A percentile compares a stretch with the other conserved stretches of the same genome.
Conservation (phyloP, 169 alveolate genomes). For the Cryptosporidium sp. region DNA sequence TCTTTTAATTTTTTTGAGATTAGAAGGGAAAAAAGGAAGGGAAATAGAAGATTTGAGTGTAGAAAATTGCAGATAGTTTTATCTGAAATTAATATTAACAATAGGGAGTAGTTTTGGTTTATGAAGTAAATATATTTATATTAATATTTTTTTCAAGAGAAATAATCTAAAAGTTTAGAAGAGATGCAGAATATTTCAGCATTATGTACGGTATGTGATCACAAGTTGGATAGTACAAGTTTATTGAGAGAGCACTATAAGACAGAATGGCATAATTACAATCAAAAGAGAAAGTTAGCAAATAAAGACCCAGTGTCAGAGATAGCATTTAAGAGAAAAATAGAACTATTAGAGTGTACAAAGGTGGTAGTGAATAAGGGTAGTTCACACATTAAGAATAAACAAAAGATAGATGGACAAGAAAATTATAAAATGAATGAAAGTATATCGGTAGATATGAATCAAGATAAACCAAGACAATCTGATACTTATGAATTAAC, state of each 20-base stretch:
- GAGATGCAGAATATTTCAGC: constrained; percentile 30
- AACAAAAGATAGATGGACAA: background rate
- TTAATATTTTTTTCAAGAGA: background rate
- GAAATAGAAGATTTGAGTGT: background rate
- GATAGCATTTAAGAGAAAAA: constrained; percentile 76
- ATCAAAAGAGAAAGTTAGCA: constrained; percentile 84
- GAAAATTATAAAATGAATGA: background rate
- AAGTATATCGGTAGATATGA: background rate
- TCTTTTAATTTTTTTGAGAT: background rate
- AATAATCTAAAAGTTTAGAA: background rate
- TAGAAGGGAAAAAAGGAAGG: background rate
- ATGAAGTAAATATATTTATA: background rate
- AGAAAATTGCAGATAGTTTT: background rate
- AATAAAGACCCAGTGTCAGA: constrained; percentile 77
- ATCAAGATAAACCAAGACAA: constrained; percentile 1
- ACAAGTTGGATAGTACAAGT: background rate
- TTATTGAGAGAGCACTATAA: constrained; percentile 80
- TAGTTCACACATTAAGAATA: constrained; percentile 43
- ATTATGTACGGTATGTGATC: constrained; percentile 73
- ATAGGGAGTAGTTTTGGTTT: background rate
- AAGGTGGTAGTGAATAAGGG: constrained; percentile 40
- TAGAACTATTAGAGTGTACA: constrained; percentile 63
- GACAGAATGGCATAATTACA: constrained; percentile 89
- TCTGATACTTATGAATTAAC: constrained; percentile 63
- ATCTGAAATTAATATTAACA: too few species aligned